phyloP scores from a whole-genome alignment of 2,329 filamentous ascomycete species.

The Fusarium continuum region DNA sequence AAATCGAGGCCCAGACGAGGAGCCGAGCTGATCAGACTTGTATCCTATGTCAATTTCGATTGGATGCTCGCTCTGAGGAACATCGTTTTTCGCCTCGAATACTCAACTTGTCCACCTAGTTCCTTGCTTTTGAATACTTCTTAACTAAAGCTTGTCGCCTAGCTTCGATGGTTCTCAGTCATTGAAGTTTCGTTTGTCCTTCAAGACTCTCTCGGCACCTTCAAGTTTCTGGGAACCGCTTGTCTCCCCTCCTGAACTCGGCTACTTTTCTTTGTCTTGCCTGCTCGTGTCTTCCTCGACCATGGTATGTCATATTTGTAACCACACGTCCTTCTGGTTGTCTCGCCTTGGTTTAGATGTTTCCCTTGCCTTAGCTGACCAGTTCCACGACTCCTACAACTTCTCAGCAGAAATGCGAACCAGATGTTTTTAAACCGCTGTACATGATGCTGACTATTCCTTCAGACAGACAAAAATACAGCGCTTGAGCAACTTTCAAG shows the following conservation, averaged over 20 bases:
- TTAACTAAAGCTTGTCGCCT: neutral
- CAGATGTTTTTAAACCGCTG: neutral
- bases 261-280: neutral
- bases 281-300: slow-evolving; percentile 24
- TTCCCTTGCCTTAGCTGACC: neutral
- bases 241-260: neutral
- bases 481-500: slow-evolving; percentile 17
- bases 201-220: slow-evolving; percentile 1
- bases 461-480: slow-evolving; percentile 21
- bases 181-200: neutral
- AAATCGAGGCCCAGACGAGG: neutral
- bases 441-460: neutral
- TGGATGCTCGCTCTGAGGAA: neutral
- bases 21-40: neutral
- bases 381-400: no score
- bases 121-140: neutral
- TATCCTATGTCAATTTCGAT: neutral
- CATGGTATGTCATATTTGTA: slow-evolving; percentile 25
- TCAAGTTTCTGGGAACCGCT: neutral
- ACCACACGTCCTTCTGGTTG: neutral
- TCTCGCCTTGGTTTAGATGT: neutral
- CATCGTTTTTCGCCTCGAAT: neutral
- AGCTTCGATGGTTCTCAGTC: neutral
- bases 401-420: no score
- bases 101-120: neutral